phyloP scores from a whole-genome alignment of 768 basidiomycete species.

The Jaapia argillacea region DNA sequence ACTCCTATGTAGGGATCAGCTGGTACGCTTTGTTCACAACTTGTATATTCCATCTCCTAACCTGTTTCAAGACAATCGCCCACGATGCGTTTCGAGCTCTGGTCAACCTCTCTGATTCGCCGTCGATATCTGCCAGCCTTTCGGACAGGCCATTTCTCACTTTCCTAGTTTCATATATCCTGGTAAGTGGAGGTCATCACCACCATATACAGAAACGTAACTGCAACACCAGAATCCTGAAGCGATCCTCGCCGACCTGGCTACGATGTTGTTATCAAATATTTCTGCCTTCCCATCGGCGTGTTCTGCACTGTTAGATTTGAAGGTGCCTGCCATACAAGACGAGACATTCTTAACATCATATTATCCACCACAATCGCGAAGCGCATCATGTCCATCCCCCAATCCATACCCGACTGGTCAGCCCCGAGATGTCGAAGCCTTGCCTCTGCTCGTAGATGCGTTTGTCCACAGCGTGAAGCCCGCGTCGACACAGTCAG shows the following conservation, averaged over 20 bases:
- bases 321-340: constrained; percentile 56
- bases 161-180: constrained; percentile 84
- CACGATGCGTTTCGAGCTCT: constrained; percentile 94
- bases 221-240: constrained; percentile 60
- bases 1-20: constrained; percentile 79
- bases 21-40: constrained; percentile 42
- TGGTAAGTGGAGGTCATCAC: constrained; percentile 44
- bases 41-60: constrained; percentile 8
- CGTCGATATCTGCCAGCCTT: constrained; percentile 52
- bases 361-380: constrained; percentile 67
- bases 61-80: constrained; percentile 60
- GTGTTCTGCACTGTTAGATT: constrained; percentile 49
- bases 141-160: constrained; percentile 64
- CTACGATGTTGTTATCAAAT: constrained; percentile 97
- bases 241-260: constrained; percentile 85
- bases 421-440: constrained; percentile 42
- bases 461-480: constrained; percentile 75
- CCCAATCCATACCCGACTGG: constrained; percentile 63
- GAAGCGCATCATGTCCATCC: constrained; percentile 67
- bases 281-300: constrained; percentile 66
- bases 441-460: constrained; percentile 78
- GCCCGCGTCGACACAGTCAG: constrained; percentile 30
- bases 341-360: constrained; percentile 37
- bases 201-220: constrained; percentile 6
- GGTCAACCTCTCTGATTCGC: constrained; percentile 86